These are phyloP conservation scores for Urtica urens DNA, from an alignment of 306 rosid species.

Conservation along the genomic window DNA sequence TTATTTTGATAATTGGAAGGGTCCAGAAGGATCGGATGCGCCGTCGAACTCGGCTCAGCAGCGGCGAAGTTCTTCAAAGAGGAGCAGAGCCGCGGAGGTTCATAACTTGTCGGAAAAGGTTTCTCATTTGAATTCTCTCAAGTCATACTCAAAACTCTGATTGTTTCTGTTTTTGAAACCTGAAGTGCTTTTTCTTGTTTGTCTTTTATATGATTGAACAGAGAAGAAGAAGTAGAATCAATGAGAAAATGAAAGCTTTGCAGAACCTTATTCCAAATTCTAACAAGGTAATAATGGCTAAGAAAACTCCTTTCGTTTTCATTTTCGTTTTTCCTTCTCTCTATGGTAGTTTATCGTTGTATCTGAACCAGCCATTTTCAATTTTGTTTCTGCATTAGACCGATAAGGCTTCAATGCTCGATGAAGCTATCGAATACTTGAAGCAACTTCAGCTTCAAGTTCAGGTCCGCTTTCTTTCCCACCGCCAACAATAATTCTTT, in stretches of 20 bases:
- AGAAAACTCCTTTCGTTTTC: neutral
- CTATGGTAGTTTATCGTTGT: neutral
- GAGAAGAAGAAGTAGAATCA: conserved; percentile 90
- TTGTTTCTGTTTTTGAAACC: neutral
- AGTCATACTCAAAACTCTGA: conserved; percentile 1
- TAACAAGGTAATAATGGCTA: conserved; percentile 51
- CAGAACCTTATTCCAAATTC: conserved; percentile 93
- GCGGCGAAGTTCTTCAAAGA: conserved; percentile 59
- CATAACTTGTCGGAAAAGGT: conserved; percentile 98
- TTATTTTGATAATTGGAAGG: conserved; percentile 29
- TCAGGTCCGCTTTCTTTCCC: conserved; percentile 32
- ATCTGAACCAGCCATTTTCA: conserved; percentile 1
- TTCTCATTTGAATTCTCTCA: conserved; percentile 10
- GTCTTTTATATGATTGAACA: conserved; percentile 28
- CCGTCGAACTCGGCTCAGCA: conserved; percentile 33
- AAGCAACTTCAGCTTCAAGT: conserved; percentile 99
- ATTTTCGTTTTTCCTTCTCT: neutral
- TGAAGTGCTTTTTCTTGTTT: conserved; percentile 11
- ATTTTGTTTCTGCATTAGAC: conserved; percentile 40
- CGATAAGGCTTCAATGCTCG: conserved; percentile 95
- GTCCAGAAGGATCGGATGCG: conserved; percentile 35
- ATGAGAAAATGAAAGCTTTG: conserved; percentile 90
- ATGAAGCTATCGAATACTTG: conserved; percentile 87
- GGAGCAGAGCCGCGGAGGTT: conserved; percentile 87
- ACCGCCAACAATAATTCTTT: no score